Evolutionary conservation across 352 stramenopile genomes (phyloP), one percentile per base, ranked within the genome.

Genomic region (Phytophthora citricola): DNA sequence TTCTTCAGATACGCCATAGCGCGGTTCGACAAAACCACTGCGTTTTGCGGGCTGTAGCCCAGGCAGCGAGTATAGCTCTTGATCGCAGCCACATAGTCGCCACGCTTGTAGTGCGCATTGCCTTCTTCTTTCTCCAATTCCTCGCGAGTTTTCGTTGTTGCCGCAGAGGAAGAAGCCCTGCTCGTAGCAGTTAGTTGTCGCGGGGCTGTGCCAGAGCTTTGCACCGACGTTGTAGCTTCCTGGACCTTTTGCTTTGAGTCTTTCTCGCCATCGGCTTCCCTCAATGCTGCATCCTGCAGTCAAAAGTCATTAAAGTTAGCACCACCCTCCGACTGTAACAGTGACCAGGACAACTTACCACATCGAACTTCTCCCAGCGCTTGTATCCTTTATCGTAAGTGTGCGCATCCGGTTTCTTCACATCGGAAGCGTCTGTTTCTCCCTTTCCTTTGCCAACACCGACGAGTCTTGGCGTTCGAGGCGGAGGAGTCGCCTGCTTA

Each of bases 1-100:
- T 97, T 93, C 73, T 96, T 94, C 54, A 98, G 62, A 36, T 91
- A 87, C 7, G 86, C 90, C 82, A 98, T 95, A 15, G 95, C 93
- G 7, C 93, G 83, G 65, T 98, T 98, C 22, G 93, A 93, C 17
- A 95, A 77, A 38, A 97, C 80, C 44, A 95, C 69, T 0, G 78
- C 75, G 41, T 94, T 95, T 9, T 74, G 73, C 4, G 77, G 58
- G 47, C 94, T 79, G 55, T 89, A 87, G 0, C 86, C 80, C n/a
- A 98, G 68, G 11, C 81, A 92, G 1, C 84, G 76, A 17, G 93
- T 97, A 69, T 98, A 98, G 68, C 80, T 93, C 52, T 90, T 83
- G 48, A 97, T 85, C 14, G 94, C 91, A 38, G 89, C 91, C 26
- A 96, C 79, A 46, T 85, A 94, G 56, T 98, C 90, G 1, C 83